Evolutionary conservation across 2,329 filamentous ascomycete species (phyloP).

Genomic region (Dryadomyces sulphureus): DNA sequence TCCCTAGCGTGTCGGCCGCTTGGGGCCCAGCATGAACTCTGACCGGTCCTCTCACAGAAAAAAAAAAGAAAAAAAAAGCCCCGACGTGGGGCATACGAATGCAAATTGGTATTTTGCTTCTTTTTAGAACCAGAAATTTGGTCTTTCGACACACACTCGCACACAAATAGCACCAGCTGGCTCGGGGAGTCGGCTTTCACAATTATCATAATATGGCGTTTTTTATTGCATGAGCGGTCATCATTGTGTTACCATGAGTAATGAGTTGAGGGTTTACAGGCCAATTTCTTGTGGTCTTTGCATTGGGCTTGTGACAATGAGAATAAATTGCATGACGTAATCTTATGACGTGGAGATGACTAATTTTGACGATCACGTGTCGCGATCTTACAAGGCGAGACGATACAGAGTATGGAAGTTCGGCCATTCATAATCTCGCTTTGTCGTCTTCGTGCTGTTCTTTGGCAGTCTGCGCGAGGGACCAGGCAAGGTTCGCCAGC

Average conservation of each 20-base stretch:
- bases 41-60: too few species aligned
- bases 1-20: background rate
- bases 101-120: background rate
- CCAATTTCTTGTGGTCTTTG: background rate
- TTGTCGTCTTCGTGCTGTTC: conserved; percentile 4
- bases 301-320: background rate
- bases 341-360: background rate
- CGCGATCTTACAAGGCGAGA: too few species aligned
- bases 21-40: background rate
- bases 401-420: background rate
- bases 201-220: background rate
- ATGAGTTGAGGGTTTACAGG: background rate
- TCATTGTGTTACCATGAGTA: background rate
- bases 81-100: too few species aligned
- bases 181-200: background rate
- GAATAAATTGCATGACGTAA: background rate
- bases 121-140: background rate
- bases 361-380: background rate
- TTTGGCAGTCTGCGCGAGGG: conserved; percentile 38
- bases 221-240: conserved; percentile 1
- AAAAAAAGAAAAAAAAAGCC: too few species aligned
- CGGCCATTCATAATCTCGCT: conserved; percentile 6
- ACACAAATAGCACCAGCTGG: background rate
- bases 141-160: too few species aligned
- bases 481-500: conserved; percentile 68